Evolutionary conservation across 1,139 yeast species (phyloP).

Genomic region (Candida tropicalis): DNA sequence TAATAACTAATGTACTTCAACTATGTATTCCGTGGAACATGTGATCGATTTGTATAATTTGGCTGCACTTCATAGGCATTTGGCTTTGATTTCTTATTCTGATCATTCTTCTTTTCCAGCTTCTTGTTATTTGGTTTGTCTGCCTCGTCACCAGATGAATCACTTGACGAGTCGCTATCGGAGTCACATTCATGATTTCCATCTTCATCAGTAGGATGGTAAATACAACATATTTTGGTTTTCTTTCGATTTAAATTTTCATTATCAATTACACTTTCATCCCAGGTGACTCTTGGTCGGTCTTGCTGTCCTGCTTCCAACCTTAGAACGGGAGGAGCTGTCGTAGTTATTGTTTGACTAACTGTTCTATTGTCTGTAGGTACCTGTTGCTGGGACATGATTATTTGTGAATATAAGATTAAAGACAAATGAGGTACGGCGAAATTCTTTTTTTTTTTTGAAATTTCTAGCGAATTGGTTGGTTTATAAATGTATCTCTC

Average conservation of each 20-base stretch:
- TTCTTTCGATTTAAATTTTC: conserved; percentile 86
- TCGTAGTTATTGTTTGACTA: conserved; percentile 8
- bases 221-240: conserved; percentile 90
- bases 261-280: conserved; percentile 83
- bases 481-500: too few relatives aligned
- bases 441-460: not conserved
- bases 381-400: conserved; percentile 3
- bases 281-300: conserved; percentile 71
- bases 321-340: conserved; percentile 14
- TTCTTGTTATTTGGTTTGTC: conserved; percentile 14
- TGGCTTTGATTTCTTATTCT: conserved; percentile 34
- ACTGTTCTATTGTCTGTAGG: not conserved
- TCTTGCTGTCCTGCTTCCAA: conserved; percentile 15
- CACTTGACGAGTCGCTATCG: conserved; percentile 34
- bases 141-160: conserved; percentile 45
- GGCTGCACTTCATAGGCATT: conserved; percentile 77
- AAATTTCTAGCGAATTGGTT: too few relatives aligned
- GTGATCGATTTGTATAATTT: conserved; percentile 42
- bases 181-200: conserved; percentile 56
- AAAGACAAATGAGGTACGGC: too few relatives aligned
- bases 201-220: conserved; percentile 77
- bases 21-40: conserved; percentile 8
- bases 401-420: too few relatives aligned
- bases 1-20: not conserved
- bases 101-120: not conserved